Percentiles rank a stretch among this genome's conserved stretches.
Conservation (phyloP, 495 filamentous ascomycete genomes). For the Lophiotrema nucula region DNA sequence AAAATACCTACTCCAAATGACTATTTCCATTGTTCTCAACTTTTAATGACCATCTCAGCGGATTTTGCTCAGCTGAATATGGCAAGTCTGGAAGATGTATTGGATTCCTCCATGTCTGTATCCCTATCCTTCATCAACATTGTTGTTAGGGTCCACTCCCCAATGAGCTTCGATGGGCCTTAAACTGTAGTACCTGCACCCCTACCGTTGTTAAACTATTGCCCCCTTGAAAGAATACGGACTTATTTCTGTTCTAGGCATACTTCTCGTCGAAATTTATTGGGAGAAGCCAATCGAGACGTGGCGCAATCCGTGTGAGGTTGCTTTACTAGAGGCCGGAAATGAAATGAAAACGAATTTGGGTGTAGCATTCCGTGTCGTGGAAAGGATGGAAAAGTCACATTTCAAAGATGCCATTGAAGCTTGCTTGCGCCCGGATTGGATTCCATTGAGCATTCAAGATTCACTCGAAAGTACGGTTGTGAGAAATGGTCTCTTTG, state of each 20-base stretch:
- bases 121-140: too few relatives aligned
- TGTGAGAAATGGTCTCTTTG: neutral
- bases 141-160: too few relatives aligned
- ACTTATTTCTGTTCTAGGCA: neutral
- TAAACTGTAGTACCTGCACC: too few relatives aligned
- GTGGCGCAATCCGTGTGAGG: neutral
- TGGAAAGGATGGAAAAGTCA: conserved; percentile 3
- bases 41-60: too few relatives aligned
- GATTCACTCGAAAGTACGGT: neutral
- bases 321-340: neutral
- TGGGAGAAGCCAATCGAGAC: conserved; percentile 5
- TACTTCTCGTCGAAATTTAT: neutral
- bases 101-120: too few relatives aligned
- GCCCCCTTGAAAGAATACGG: neutral
- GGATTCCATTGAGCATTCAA: neutral
- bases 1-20: too few relatives aligned
- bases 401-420: neutral
- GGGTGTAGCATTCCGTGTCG: neutral
- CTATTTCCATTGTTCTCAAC: too few relatives aligned
- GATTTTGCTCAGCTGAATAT: too few relatives aligned
- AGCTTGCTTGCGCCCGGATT: conserved; percentile 1
- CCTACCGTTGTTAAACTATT: too few relatives aligned
- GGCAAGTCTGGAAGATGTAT: too few relatives aligned
- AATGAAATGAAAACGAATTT: neutral
- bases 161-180: too few relatives aligned